Base-by-base conservation (phyloP, 495 filamentous ascomycete genomes). In the Cladorrhinum samala region DNA sequence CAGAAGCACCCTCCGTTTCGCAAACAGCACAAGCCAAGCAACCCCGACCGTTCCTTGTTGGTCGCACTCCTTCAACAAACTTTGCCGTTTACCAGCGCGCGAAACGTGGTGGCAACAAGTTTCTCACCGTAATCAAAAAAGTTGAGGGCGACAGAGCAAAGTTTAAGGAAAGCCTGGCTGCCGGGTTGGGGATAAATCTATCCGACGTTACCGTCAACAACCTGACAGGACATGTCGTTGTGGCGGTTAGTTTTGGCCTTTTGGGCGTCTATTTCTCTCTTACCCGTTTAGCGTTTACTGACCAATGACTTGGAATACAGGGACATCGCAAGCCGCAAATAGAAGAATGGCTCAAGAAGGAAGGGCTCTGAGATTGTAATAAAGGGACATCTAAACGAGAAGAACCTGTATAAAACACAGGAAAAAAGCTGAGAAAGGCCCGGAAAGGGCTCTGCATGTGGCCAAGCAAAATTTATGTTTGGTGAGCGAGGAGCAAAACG, bases 71-170 rank as follows among this genome's bases (percentile, higher is more conserved):
- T 8, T 83, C 82, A 18, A 82, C 85, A 49, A 81, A 91, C 57
- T 70, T 90, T 2, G 83, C 89, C 11, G 80, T 97, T n/a, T 98
- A 98, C 68, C 71, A 83, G 3, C 69, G 82, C 48, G 68, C 68
- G 50, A 92, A 91, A 70, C 76, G 82, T 17, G 89, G 89, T 20
- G 89, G 91, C 2, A 94, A 87, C 52, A 72, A 83, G 57, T 81
- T 84, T 61, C 67, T 85, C 59, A 96, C 93, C 3, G 67, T 77
- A 57, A 73, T 98, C 47, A 83, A 87, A 61, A 89, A 87, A 68
- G 79, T 89, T 37, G 82, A 89, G 54, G 93, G 93, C 21, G 80
- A 91, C 64, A 50, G 81, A 47, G 62, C 68, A 19, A 75, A 73
- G 3, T 60, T 93, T 27, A 79, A 57, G 63, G 72, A 49, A 39